Percentiles rank a stretch among this genome's conserved stretches.
Conservation (phyloP, 2,329 filamentous ascomycete species). For the Arthrobotrys pseudoclavata region DNA sequence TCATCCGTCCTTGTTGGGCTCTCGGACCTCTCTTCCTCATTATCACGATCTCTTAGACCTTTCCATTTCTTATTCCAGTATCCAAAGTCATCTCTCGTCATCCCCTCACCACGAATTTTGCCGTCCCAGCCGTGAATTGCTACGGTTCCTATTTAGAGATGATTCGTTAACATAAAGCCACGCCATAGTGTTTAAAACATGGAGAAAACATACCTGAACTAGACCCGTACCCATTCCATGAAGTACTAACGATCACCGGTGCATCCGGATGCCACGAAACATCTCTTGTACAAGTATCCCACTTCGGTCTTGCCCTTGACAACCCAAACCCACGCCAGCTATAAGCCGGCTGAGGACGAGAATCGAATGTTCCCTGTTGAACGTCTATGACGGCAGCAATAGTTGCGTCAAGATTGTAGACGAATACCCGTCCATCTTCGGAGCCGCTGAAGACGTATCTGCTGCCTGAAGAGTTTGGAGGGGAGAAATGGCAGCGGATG, state of each 20-base stretch:
- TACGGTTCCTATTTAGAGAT: constrained; percentile 34
- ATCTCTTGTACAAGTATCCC: constrained; percentile 86
- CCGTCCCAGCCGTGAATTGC: constrained; percentile 52
- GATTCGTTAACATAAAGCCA: not conserved
- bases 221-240: constrained; percentile 67
- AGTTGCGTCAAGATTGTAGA: constrained; percentile 95
- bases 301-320: constrained; percentile 71
- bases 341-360: constrained; percentile 71
- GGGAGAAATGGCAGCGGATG: constrained; percentile 95
- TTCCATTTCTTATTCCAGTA: constrained; percentile 54
- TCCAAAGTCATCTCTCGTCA: constrained; percentile 50
- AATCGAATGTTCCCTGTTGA: constrained; percentile 75
- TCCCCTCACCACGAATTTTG: constrained; percentile 45
- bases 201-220: constrained; percentile 62
- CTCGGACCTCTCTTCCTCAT: not conserved
- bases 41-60: constrained; percentile 33
- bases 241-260: constrained; percentile 76
- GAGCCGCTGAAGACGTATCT: constrained; percentile 94
- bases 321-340: constrained; percentile 71
- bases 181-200: not conserved
- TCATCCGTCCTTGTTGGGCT: constrained; percentile 38
- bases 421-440: constrained; percentile 87
- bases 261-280: constrained; percentile 91
- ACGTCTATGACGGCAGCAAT: constrained; percentile 84
- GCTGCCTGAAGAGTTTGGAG: constrained; percentile 84